Conservation (phyloP, 1,284 basidiomycete genomes). For the Boletus mariae region DNA sequence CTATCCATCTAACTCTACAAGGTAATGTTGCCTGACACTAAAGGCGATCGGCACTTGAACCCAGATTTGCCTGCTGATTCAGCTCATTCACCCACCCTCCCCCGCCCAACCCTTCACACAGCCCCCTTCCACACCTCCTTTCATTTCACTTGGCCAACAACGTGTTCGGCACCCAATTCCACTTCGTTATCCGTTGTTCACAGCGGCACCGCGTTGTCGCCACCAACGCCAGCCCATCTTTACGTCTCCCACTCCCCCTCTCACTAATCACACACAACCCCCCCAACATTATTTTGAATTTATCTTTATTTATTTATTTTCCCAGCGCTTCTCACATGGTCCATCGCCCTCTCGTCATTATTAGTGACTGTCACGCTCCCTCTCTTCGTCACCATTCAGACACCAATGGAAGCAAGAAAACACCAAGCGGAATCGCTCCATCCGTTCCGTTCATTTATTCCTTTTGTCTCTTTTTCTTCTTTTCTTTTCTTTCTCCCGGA, state of each 20-base stretch:
- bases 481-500: background rate
- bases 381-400: background rate
- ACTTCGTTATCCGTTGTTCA: constrained; percentile 13
- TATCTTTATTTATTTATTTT: constrained; percentile 1
- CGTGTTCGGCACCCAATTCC: constrained; percentile 16
- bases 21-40: constrained; percentile 34
- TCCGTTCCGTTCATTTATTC: background rate
- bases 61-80: constrained; percentile 28
- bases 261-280: constrained; percentile 17
- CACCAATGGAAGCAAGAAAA: background rate
- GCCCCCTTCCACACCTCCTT: constrained; percentile 2
- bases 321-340: background rate
- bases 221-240: constrained; percentile 15
- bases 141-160: constrained; percentile 12
- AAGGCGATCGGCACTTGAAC: constrained; percentile 31
- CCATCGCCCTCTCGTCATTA: background rate
- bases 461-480: background rate
- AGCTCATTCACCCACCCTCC: constrained; percentile 10
- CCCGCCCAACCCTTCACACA: constrained; percentile 2
- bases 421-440: background rate
- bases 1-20: constrained; percentile 29
- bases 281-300: background rate
- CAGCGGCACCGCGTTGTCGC: constrained; percentile 29
- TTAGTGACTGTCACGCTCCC: background rate
- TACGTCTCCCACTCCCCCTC: constrained; percentile 17